Conservation (phyloP, 257 asterid genomes). For the Penstemon newberryi region DNA sequence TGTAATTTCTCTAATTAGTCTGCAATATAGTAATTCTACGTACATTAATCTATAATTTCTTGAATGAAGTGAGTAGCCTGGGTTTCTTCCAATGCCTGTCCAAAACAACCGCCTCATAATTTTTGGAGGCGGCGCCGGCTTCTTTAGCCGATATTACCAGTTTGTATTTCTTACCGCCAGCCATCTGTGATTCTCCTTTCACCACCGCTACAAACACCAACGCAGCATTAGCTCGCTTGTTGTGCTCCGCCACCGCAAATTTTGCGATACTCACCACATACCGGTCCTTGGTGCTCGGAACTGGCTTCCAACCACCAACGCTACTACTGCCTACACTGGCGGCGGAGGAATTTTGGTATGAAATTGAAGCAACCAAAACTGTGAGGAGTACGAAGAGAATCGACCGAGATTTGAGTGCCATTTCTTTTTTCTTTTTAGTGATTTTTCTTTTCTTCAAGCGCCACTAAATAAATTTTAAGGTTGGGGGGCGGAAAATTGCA, state of each 20-base stretch:
- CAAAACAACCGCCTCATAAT: conserved; percentile 4
- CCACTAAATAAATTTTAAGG: no score
- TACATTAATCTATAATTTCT: neutral
- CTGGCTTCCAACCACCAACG: neutral
- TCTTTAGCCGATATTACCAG: neutral
- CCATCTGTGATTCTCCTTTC: neutral
- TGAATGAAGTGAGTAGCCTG: neutral
- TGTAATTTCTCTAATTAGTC: neutral
- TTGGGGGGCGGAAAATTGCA: no score
- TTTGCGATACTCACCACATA: neutral
- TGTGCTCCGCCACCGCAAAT: neutral
- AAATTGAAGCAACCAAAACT: neutral
- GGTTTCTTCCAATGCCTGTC: neutral
- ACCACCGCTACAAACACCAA: neutral
- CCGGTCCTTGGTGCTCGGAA: neutral
- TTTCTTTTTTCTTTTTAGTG: neutral
- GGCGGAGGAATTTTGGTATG: neutral
- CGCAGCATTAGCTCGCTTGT: neutral
- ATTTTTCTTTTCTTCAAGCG: neutral
- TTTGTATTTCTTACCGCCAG: neutral
- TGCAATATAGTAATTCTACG: neutral
- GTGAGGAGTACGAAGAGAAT: neutral
- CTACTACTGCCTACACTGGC: no score
- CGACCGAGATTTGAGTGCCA: neutral
- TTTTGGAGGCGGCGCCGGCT: neutral